phyloP scores from a whole-genome alignment of 495 filamentous ascomycete genomes.

The Penicillium salamii region DNA sequence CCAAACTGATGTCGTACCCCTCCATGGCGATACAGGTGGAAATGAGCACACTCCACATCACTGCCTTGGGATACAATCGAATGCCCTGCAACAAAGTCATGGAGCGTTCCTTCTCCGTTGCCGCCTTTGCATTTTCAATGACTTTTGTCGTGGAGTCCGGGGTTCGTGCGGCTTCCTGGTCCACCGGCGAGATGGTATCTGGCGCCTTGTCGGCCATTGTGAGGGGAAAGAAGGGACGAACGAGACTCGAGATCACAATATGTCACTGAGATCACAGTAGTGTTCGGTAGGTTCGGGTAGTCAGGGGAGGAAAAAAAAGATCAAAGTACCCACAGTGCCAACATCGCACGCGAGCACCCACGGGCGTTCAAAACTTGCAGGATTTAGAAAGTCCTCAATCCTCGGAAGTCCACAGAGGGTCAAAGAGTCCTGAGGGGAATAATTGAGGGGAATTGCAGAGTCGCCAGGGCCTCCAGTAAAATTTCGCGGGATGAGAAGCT shows the following conservation, averaged over 20 bases:
- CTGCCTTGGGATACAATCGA: constrained; percentile 55
- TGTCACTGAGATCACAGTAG: no score
- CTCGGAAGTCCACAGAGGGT: no score
- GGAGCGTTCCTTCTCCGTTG: constrained; percentile 45
- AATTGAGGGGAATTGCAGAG: constrained; percentile 1
- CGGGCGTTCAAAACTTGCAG: constrained; percentile 7
- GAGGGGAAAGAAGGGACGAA: background rate
- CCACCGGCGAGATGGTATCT: constrained; percentile 28
- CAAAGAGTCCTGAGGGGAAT: constrained; percentile 12
- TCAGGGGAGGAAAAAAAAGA: constrained; percentile 19
- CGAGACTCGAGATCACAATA: constrained; percentile 1
- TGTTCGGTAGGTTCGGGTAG: constrained; percentile 5
- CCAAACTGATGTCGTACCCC: constrained; percentile 54
- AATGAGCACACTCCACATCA: constrained; percentile 52
- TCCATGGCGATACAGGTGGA: constrained; percentile 57
- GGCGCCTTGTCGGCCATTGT: constrained; percentile 23
- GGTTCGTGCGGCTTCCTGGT: constrained; percentile 8
- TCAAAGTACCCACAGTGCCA: constrained; percentile 19
- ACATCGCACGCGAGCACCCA: constrained; percentile 21
- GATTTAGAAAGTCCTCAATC: no score
- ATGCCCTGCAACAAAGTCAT: constrained; percentile 47
- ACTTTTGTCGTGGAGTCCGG: constrained; percentile 34
- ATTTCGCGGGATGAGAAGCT: constrained; percentile 20
- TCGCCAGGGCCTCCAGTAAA: constrained; percentile 14
- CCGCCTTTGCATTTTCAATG: constrained; percentile 42